phyloP scores from a whole-genome alignment of 2,329 filamentous ascomycete genomes.

The Alternaria sp. region DNA sequence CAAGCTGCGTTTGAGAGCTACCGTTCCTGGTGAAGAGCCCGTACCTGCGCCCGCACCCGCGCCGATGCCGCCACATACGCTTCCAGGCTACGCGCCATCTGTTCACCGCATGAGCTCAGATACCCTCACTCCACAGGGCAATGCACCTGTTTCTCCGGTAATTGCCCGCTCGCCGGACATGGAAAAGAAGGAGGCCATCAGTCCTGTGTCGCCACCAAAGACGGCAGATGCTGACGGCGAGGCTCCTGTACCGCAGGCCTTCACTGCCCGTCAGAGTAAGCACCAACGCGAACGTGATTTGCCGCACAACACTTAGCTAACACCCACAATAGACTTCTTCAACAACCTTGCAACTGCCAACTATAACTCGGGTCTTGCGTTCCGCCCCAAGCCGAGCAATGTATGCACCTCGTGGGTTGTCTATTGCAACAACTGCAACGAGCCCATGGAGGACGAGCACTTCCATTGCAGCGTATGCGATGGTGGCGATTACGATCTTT shows the following conservation, averaged over 20 bases:
- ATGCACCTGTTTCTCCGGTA: conserved; percentile 35
- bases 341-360: conserved; percentile 39
- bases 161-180: conserved; percentile 39
- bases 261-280: conserved; percentile 48
- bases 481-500: conserved; percentile 92
- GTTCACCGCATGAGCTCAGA: conserved; percentile 40
- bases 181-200: conserved; percentile 25
- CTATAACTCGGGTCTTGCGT: conserved; percentile 41
- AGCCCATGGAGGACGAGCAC: conserved; percentile 79
- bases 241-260: conserved; percentile 53
- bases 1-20: conserved; percentile 89
- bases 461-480: conserved; percentile 97
- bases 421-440: conserved; percentile 91
- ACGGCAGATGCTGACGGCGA: conserved; percentile 39
- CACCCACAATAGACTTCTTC: conserved; percentile 36
- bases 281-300: neutral
- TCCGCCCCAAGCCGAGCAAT: conserved; percentile 52
- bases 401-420: conserved; percentile 73
- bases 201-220: conserved; percentile 36
- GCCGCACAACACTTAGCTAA: conserved; percentile 18
- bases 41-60: conserved; percentile 24
- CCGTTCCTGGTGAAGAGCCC: conserved; percentile 63
- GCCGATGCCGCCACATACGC: conserved; percentile 20
- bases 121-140: conserved; percentile 32
- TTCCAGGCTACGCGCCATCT: conserved; percentile 25